Evolutionary conservation across 495 filamentous ascomycete genomes (phyloP).

Genomic region (Cairneyella variabilis): DNA sequence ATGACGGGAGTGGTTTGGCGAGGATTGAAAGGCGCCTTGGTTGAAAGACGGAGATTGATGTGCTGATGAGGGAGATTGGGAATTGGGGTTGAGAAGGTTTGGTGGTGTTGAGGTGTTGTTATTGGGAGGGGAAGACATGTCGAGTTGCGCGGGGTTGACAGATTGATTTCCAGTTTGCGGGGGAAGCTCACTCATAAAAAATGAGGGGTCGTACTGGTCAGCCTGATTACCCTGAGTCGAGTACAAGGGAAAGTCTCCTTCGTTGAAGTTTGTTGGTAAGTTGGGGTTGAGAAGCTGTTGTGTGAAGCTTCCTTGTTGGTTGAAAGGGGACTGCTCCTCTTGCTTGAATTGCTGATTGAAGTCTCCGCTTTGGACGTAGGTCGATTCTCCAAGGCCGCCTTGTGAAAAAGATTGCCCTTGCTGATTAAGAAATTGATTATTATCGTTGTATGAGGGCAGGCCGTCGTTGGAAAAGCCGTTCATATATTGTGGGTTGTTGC

Average conservation of each 20-base stretch:
- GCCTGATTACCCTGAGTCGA: constrained; percentile 32
- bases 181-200: constrained; percentile 42
- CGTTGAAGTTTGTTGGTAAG: constrained; percentile 38
- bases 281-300: constrained; percentile 26
- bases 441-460: constrained; percentile 11
- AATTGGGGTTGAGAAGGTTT: constrained; percentile 63
- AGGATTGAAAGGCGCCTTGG: constrained; percentile 50
- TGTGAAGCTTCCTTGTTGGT: constrained; percentile 24
- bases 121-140: constrained; percentile 66
- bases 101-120: constrained; percentile 61
- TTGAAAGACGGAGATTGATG: constrained; percentile 55
- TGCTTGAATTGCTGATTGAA: constrained; percentile 24
- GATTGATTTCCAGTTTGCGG: constrained; percentile 41
- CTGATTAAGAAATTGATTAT: constrained; percentile 18
- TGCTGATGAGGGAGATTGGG: constrained; percentile 49
- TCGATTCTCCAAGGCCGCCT: constrained; percentile 6
- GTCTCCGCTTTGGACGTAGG: constrained; percentile 16
- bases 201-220: constrained; percentile 42
- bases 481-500: constrained; percentile 19
- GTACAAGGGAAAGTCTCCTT: constrained; percentile 52
- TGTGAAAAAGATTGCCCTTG: constrained; percentile 23
- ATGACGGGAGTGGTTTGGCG: constrained; percentile 68
- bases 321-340: constrained; percentile 14
- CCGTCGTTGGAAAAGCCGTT: constrained; percentile 15
- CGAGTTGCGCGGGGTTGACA: constrained; percentile 60